Conservation (phyloP, 1,284 basidiomycete genomes). For the Dichomitus squalens region DNA sequence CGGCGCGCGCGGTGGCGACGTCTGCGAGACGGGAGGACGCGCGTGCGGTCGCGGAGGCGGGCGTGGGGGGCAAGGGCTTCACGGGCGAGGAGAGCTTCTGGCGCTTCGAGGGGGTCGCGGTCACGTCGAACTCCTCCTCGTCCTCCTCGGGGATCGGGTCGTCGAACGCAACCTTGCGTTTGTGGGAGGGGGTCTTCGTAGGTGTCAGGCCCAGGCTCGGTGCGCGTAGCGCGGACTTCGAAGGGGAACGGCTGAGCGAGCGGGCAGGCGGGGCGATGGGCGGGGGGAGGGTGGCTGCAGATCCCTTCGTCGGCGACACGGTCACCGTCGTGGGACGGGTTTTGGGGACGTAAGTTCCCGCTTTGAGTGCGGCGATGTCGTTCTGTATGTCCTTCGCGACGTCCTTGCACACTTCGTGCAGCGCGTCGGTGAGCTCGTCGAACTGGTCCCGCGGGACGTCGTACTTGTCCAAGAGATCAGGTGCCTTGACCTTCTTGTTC, state of each 20-base stretch:
- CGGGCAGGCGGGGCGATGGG: constrained; percentile 4
- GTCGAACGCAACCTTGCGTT: constrained; percentile 34
- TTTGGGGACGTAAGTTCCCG: not conserved
- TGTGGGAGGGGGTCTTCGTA: constrained; percentile 30
- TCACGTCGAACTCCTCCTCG: constrained; percentile 23
- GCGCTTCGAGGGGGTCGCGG: constrained; percentile 31
- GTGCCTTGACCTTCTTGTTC: constrained; percentile 16
- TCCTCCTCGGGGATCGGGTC: constrained; percentile 24
- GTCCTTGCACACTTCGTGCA: constrained; percentile 22
- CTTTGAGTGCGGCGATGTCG: constrained; percentile 15
- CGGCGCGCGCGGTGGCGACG: not conserved
- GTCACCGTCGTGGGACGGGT: not conserved
- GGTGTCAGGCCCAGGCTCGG: constrained; percentile 23
- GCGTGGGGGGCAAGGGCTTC: constrained; percentile 1
- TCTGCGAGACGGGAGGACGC: constrained; percentile 17
- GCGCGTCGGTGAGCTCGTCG: constrained; percentile 23
- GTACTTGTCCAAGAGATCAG: constrained; percentile 13
- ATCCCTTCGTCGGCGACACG: not conserved
- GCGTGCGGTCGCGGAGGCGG: constrained; percentile 2
- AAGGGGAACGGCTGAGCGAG: constrained; percentile 18
- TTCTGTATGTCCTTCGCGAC: constrained; percentile 15
- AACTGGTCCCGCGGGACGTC: constrained; percentile 20
- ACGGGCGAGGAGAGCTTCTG: constrained; percentile 23
- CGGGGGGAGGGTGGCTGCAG: not conserved
- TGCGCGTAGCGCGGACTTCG: constrained; percentile 27